Evolutionary conservation across 495 filamentous ascomycete species (phyloP).

Genomic region (Tuber brumale): DNA sequence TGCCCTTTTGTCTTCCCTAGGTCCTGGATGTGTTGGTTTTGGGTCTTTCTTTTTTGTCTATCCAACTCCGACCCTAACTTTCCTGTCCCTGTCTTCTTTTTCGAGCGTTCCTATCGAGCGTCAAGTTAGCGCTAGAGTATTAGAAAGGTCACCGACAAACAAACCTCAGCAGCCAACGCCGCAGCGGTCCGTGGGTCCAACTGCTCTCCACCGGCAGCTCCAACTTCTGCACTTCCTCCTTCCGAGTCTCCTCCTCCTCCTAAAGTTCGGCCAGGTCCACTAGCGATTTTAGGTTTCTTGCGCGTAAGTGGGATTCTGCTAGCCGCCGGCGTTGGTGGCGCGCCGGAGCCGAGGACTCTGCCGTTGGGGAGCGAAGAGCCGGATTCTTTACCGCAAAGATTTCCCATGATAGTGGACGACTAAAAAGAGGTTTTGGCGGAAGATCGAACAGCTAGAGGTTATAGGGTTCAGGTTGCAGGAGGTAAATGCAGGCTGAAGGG

Average conservation of each 20-base stretch:
- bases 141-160: not conserved
- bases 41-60: constrained; percentile 28
- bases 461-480: not conserved
- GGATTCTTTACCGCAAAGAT: constrained; percentile 30
- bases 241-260: constrained; percentile 10
- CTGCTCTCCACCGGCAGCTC: constrained; percentile 7
- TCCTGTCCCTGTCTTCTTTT: constrained; percentile 21
- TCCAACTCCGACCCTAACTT: constrained; percentile 27
- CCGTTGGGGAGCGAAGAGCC: constrained; percentile 12
- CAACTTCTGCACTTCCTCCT: not conserved
- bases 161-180: constrained; percentile 31
- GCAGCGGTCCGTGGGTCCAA: constrained; percentile 26
- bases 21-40: constrained; percentile 33
- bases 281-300: constrained; percentile 17
- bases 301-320: constrained; percentile 6
- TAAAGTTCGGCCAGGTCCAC: constrained; percentile 25
- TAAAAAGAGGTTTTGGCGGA: not conserved
- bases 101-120: constrained; percentile 26
- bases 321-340: constrained; percentile 1
- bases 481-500: not conserved
- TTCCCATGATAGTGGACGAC: constrained; percentile 15
- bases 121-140: not conserved
- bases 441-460: not conserved
- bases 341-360: constrained; percentile 18
- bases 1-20: constrained; percentile 31